Percentiles rank a stretch among this genome's conserved stretches.
Conservation (phyloP, 768 basidiomycete species). For the Sporobolomyces pararoseus region DNA sequence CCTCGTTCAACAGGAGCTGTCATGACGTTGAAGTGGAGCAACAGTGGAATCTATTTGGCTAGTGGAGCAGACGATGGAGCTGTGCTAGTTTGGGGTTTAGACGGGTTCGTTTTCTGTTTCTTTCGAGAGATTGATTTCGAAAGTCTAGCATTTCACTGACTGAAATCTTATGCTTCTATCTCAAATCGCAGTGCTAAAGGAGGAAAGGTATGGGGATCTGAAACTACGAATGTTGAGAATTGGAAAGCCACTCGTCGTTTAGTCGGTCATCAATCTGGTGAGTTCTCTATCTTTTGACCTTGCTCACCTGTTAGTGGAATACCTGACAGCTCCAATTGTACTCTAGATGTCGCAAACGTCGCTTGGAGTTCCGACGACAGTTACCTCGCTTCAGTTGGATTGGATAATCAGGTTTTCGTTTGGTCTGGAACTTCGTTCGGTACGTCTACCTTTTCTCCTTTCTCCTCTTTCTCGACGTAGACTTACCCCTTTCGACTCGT, state of each 20-base stretch:
- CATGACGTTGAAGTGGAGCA: background rate
- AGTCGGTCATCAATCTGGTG: constrained; percentile 91
- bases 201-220: constrained; percentile 75
- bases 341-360: constrained; percentile 82
- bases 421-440: constrained; percentile 93
- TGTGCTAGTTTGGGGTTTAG: background rate
- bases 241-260: constrained; percentile 92
- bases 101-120: too few species aligned
- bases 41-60: background rate
- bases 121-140: too few species aligned
- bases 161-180: too few species aligned
- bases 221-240: constrained; percentile 82
- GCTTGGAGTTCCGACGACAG: constrained; percentile 92
- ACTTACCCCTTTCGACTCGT: background rate
- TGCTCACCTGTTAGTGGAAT: too few species aligned
- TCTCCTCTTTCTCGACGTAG: background rate
- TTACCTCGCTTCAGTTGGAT: constrained; percentile 85
- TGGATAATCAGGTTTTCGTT: constrained; percentile 84
- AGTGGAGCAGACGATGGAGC: background rate
- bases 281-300: constrained; percentile 45
- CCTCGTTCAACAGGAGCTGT: background rate
- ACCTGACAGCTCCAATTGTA: background rate
- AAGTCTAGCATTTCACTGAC: too few species aligned
- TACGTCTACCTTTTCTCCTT: constrained; percentile 48
- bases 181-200: constrained; percentile 15